These are phyloP conservation scores for Pleurotus giganteus DNA, from an alignment of 768 basidiomycete genomes.

Conservation along the genomic window DNA sequence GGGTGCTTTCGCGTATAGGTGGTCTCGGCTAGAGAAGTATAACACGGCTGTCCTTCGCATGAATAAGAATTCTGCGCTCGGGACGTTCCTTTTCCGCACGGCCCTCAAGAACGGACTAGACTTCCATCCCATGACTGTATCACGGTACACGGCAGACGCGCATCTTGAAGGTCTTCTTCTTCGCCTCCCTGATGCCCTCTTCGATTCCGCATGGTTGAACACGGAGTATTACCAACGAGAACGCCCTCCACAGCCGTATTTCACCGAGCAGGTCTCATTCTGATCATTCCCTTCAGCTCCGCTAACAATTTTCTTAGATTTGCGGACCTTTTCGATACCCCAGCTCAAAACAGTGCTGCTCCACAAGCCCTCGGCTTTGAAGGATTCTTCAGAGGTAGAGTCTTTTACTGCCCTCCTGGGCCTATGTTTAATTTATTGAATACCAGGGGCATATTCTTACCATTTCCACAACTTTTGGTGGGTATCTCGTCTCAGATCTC, in stretches of 20 bases:
- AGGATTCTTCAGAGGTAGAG: constrained; percentile 91
- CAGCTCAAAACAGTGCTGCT: constrained; percentile 64
- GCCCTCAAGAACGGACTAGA: constrained; percentile 89
- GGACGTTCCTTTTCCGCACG: constrained; percentile 88
- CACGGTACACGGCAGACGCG: constrained; percentile 81
- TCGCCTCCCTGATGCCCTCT: constrained; percentile 86
- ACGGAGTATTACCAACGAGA: constrained; percentile 88
- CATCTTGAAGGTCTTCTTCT: constrained; percentile 73
- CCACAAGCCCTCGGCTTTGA: constrained; percentile 84
- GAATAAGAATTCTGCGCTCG: constrained; percentile 86
- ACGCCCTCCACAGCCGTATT: constrained; percentile 90
- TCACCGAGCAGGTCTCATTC: constrained; percentile 60
- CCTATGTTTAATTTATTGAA: not conserved
- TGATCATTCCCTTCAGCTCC: not conserved
- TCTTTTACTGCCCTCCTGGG: constrained; percentile 26
- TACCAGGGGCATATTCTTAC: constrained; percentile 48
- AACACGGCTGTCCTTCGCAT: constrained; percentile 91
- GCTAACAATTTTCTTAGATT: constrained; percentile 47
- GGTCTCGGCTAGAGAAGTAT: constrained; percentile 90
- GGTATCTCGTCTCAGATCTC: constrained; percentile 12
- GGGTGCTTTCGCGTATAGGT: constrained; percentile 92
- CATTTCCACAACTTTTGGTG: constrained; percentile 94
- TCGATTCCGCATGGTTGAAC: constrained; percentile 94
- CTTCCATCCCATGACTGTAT: constrained; percentile 94
- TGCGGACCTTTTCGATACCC: constrained; percentile 79